These are phyloP conservation scores for Helichrysum umbraculigerum DNA, from an alignment of 129 eudicot genomes.

Conservation along the genomic window DNA sequence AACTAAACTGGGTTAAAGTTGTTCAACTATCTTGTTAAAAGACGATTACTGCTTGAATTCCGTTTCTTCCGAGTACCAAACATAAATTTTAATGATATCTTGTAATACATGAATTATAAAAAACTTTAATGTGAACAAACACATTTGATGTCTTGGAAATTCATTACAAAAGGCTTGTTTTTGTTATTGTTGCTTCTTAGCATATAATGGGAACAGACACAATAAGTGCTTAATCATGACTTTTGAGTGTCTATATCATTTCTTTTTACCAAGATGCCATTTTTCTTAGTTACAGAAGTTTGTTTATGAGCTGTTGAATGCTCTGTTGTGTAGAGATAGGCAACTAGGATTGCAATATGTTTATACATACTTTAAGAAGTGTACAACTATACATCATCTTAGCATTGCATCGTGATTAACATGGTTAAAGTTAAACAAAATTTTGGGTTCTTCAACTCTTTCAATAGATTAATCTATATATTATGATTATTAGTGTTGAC, in stretches of 20 bases:
- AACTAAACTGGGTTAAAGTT: background rate
- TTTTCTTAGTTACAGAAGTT: too few relatives aligned
- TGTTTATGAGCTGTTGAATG: too few relatives aligned
- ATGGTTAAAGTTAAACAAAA: slow-evolving; percentile 10
- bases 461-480: slow-evolving; percentile 15
- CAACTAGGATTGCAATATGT: too few relatives aligned
- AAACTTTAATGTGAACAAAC: background rate
- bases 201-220: too few relatives aligned
- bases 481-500: slow-evolving; percentile 59
- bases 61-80: background rate
- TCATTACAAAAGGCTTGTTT: too few relatives aligned
- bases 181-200: too few relatives aligned
- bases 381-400: background rate
- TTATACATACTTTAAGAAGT: too few relatives aligned
- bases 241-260: too few relatives aligned
- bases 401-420: background rate
- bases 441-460: slow-evolving; percentile 12
- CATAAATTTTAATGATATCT: background rate
- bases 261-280: too few relatives aligned
- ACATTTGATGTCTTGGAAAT: background rate
- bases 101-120: background rate
- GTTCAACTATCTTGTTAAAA: background rate
- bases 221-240: background rate
- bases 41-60: slow-evolving; percentile 1
- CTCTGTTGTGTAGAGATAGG: too few relatives aligned